These are phyloP conservation scores for Coffea canephora DNA, from an alignment of 257 asterid species.

Conservation along the genomic window DNA sequence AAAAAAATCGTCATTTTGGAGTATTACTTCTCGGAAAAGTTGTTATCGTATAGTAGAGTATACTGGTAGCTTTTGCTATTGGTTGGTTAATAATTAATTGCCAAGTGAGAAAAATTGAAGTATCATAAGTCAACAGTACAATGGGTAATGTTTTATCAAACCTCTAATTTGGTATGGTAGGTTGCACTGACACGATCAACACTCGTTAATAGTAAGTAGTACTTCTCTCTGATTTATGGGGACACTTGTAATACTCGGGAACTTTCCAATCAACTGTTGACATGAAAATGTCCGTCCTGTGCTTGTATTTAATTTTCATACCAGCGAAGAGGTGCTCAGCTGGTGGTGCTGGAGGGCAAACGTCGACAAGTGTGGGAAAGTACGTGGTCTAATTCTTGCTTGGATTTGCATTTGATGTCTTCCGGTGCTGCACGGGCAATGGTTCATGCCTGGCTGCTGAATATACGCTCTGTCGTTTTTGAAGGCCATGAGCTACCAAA, in stretches of 20 bases:
- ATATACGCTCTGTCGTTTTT: slow-evolving; percentile 60
- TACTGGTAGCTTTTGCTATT: too few species aligned
- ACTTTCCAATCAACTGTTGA: background rate
- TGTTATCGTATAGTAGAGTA: too few species aligned
- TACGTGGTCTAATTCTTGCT: slow-evolving; percentile 75
- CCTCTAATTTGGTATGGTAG: background rate
- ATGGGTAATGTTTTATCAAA: background rate
- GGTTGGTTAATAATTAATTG: too few species aligned
- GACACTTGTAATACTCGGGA: background rate
- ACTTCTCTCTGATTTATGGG: too few species aligned
- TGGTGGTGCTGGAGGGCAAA: slow-evolving; percentile 85
- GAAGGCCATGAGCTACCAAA: slow-evolving; percentile 90
- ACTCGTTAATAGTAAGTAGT: too few species aligned
- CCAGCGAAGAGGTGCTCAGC: slow-evolving; percentile 87
- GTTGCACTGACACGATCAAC: background rate
- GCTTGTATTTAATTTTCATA: background rate
- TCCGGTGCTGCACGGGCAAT: slow-evolving; percentile 96
- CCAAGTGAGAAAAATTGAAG: too few species aligned
- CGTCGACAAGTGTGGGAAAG: slow-evolving; percentile 84
- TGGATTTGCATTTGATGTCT: slow-evolving; percentile 93
- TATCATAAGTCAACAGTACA: too few species aligned
- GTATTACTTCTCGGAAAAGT: too few species aligned
- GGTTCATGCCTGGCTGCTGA: slow-evolving; percentile 94
- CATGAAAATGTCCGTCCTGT: background rate
- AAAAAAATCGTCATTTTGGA: too few species aligned